Evolutionary conservation across 2,329 filamentous ascomycete species (phyloP).

Genomic region (Microcera coccophila): DNA sequence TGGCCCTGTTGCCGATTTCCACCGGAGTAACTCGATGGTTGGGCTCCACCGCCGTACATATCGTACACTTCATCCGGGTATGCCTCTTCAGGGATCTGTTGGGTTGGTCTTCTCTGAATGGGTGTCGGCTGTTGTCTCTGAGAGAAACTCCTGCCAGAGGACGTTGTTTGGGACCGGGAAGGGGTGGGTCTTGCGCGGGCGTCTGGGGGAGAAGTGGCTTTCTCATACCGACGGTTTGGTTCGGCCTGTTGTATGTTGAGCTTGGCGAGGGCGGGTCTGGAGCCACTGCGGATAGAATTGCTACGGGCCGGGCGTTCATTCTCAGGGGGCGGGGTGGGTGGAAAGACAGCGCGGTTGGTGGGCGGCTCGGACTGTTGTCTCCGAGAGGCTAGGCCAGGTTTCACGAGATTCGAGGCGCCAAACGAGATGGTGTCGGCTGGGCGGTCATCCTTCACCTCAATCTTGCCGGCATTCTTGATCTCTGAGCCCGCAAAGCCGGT

Average conservation of each 20-base stretch:
- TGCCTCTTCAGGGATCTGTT: constrained; percentile 46
- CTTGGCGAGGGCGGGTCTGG: constrained; percentile 58
- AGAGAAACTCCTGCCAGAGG: constrained; percentile 42
- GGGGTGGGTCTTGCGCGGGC: constrained; percentile 31
- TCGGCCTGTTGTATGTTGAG: constrained; percentile 56
- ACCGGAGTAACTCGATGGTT: constrained; percentile 28
- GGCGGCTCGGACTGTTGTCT: constrained; percentile 85
- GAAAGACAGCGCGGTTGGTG: constrained; percentile 75
- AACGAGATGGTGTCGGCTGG: constrained; percentile 82
- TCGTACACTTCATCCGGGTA: constrained; percentile 70
- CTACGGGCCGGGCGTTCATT: constrained; percentile 64
- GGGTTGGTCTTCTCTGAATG: constrained; percentile 26
- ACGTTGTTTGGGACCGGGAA: constrained; percentile 42
- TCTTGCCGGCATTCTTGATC: constrained; percentile 63
- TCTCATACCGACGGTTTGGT: constrained; percentile 53
- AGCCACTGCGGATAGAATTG: constrained; percentile 58
- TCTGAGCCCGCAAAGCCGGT: constrained; percentile 78
- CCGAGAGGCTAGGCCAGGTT: constrained; percentile 74
- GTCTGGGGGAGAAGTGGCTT: constrained; percentile 46
- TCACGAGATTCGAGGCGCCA: constrained; percentile 88
- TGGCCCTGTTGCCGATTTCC: constrained; percentile 37
- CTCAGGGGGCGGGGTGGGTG: constrained; percentile 97
- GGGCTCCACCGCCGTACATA: constrained; percentile 48
- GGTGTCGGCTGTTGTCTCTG: constrained; percentile 34
- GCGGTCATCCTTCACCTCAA: constrained; percentile 69